A percentile compares a stretch with the other conserved stretches of the same genome.
These are phyloP conservation scores for Taiozyma sp. DNA, from an alignment of 1,139 yeast genomes.

Conservation along the genomic window DNA sequence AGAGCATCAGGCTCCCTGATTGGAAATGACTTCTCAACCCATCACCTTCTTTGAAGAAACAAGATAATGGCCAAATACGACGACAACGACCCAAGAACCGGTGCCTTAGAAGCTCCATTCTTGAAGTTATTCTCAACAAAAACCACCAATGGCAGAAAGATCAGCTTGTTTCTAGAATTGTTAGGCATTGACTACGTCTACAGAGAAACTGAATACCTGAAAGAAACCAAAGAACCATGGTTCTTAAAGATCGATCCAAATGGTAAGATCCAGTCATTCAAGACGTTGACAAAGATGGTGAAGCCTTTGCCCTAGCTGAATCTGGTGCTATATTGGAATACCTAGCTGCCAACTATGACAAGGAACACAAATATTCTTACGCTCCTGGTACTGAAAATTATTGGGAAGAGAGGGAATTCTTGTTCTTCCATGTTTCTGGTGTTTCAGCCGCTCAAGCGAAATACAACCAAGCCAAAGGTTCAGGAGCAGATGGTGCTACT, in stretches of 20 bases:
- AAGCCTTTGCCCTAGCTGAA: conserved; percentile 38
- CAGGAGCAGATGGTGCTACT: conserved; percentile 39
- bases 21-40: conserved; percentile 15
- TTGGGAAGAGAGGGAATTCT: conserved; percentile 40
- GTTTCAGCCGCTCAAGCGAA: conserved; percentile 58
- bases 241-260: conserved; percentile 43
- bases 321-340: conserved; percentile 54
- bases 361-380: conserved; percentile 39
- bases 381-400: conserved; percentile 34
- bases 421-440: conserved; percentile 50
- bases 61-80: conserved; percentile 16
- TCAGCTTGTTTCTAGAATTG: conserved; percentile 43
- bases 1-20: background rate
- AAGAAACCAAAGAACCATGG: conserved; percentile 40
- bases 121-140: conserved; percentile 38
- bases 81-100: conserved; percentile 28
- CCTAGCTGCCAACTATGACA: conserved; percentile 48
- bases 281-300: conserved; percentile 36
- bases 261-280: conserved; percentile 46
- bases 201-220: conserved; percentile 30
- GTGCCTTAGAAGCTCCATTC: conserved; percentile 31
- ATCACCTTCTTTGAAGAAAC: background rate
- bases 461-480: conserved; percentile 40
- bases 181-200: conserved; percentile 42
- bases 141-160: conserved; percentile 56